phyloP scores from a whole-genome alignment of 495 filamentous ascomycete species.

The Neurospora discreta region DNA sequence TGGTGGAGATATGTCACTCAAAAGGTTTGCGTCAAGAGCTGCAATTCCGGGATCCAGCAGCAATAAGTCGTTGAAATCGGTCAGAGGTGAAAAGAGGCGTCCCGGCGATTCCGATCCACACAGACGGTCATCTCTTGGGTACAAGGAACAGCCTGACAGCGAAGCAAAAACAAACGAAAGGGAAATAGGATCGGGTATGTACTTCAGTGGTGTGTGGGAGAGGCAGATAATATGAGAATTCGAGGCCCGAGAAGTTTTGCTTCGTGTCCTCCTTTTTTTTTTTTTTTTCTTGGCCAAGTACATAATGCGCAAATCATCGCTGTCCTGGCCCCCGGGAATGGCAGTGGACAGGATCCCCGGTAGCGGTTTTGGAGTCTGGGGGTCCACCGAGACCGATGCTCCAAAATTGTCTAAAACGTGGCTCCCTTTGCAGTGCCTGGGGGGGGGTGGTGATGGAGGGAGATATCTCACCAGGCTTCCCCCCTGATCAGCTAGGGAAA shows the following conservation, averaged over 20 bases:
- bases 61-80: background rate
- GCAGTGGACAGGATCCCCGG: background rate
- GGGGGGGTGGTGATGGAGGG: background rate
- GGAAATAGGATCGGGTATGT: background rate
- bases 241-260: background rate
- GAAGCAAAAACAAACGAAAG: constrained; percentile 4
- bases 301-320: background rate
- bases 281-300: background rate
- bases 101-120: constrained; percentile 4
- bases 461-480: background rate
- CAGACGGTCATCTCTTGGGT: constrained; percentile 11
- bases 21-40: background rate
- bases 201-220: background rate
- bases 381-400: background rate
- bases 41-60: constrained; percentile 16
- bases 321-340: background rate
- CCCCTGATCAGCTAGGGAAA: background rate
- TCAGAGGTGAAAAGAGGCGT: background rate
- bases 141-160: constrained; percentile 3
- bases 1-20: background rate
- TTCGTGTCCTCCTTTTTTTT: background rate
- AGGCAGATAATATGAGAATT: background rate
- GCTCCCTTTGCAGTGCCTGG: background rate
- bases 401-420: background rate
- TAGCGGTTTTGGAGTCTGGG: background rate